Conservation (phyloP, 176 grass and related monocot species). For the Aegilops tauschii region DNA sequence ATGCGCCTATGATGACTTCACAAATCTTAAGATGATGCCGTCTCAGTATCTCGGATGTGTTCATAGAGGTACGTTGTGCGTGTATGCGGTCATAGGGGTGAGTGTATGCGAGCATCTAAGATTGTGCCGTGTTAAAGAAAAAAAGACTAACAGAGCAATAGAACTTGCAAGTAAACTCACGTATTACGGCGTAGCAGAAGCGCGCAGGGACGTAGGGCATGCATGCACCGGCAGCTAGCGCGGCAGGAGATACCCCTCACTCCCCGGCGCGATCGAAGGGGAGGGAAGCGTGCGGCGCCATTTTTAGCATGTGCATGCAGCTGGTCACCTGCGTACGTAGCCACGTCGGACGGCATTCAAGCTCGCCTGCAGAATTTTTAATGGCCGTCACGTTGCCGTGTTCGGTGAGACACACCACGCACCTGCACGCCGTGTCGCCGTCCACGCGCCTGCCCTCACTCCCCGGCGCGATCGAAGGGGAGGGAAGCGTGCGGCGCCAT, state of each 20-base stretch:
- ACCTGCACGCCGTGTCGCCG: neutral
- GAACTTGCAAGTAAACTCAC: neutral
- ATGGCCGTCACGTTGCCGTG: conserved; percentile 32
- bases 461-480: neutral
- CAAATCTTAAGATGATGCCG: no score
- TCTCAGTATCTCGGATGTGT: no score
- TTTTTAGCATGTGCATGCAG: neutral
- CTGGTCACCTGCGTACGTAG: neutral
- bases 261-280: neutral
- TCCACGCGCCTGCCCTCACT: neutral
- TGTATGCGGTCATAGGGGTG: no score
- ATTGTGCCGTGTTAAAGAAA: no score
- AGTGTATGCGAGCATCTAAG: no score
- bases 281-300: neutral
- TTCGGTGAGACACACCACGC: neutral
- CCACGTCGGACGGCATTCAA: neutral
- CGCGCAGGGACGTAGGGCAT: neutral
- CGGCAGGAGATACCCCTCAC: neutral
- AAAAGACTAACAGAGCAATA: neutral
- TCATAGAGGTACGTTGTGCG: no score
- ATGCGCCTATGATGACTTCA: no score
- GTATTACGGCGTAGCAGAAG: no score
- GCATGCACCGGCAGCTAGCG: no score
- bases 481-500: neutral
- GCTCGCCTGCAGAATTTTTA: neutral